Base-by-base conservation (phyloP, 495 filamentous ascomycete genomes). In the Achaetomiella virescens region DNA sequence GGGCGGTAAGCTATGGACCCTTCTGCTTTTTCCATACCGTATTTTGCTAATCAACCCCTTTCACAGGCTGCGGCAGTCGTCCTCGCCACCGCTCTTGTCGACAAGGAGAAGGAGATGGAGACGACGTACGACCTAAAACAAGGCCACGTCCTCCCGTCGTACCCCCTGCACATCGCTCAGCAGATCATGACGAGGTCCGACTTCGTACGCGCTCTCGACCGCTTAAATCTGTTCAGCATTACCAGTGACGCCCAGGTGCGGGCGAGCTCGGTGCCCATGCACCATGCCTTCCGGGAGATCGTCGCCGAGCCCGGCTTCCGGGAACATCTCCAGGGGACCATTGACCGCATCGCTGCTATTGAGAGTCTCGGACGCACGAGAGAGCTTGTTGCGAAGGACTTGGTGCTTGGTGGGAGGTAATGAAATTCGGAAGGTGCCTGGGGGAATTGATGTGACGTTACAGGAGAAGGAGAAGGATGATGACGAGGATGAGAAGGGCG, bases 191-290 rank as follows among this genome's bases (percentile, higher is more conserved):
- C 93, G 9, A 80, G 93, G 29, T 84, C 90, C 18, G 93, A 97
- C 64, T 98, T 98, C 68, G 90, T 98, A 64, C 84, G 92, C 60
- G 80, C 82, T 45, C 90, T 96, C 64, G 95, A 98, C 68, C 86
- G 93, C 55, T 81, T 91, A 49, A 97, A 97, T 63, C 81, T 98
- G 44, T 97, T 98, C 72, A 95, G 89, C 31, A 97, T 98, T 63
- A 90, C 92, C 57, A 89, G 84, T 27, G 79, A 82, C 24, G 90
- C 91, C 27, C 86, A 86, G 74, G 93, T 98, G 1, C 84, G 95
- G 20, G 93, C 93, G 6, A 91, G 95, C 71, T 90, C 86, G 5
- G 93, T 97, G 35, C 93, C 93, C 10, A 98, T 98, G 93, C 89
- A 92, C 71, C 82, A 82, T 40, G 93, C 95, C 0, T 97, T 98